Base-by-base conservation (phyloP, 179 eudicot species). In the Nepenthes alata region DNA sequence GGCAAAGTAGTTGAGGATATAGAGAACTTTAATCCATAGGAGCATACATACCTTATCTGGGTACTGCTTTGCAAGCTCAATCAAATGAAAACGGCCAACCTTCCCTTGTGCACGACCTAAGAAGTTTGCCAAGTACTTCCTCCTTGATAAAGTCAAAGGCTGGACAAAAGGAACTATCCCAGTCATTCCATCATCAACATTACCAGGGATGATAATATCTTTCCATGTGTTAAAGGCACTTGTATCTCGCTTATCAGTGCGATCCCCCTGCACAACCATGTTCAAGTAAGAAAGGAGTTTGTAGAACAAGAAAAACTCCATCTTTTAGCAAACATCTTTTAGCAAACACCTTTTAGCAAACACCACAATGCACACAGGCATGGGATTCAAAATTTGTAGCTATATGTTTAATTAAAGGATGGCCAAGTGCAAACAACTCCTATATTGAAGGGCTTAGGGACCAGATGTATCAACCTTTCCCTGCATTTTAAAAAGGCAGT, bases 191-290 rank as follows among this genome's bases (percentile, higher is more conserved):
- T 88, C 96, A 67, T 91, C 91, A 79, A 91, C 86, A 70, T 88
- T 91, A 37, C 97, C 97, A 52, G 97, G 97, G 71, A 91, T 82
- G 48, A 91, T 85, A 37, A 91, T 82, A 74, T 91, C 94, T 72
- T 91, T 88, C 97, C 96, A 88, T 35, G 97, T 91, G 74, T 84
- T 88, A 16, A 88, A 91, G 34, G 96, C 93, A 77, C 87, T 88
- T 41, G 84, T 82, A 66, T 85, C 89, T 66, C 96, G 77, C 70
- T 91, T 91, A 77, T 88, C 97, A 59, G 97, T 91, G 52, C 94
- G 86, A 70, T 91, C 97, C 57, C 96, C 96, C 96, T 91, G 78
- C 55, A 58, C 55, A 69, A 67, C 11, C 14, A 54, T 60, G 53
- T 11, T 41, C 11, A 25, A 66, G 6, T 11, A 39, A 60, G 34